Evolutionary conservation across 768 basidiomycete genomes (phyloP).

Genomic region (Mrakia hoshinonis): DNA sequence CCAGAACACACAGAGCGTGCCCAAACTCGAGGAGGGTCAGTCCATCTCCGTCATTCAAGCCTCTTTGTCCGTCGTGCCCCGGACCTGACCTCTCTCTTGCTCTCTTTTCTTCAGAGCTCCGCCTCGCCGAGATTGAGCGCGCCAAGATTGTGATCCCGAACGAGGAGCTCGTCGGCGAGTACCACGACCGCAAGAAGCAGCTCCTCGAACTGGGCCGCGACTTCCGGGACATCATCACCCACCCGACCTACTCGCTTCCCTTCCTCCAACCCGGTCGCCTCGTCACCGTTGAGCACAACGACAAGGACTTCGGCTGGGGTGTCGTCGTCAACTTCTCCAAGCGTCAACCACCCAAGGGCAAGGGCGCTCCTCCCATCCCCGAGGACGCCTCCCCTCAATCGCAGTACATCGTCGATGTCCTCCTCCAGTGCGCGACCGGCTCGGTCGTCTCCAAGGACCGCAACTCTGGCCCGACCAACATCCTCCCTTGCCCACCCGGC

Average conservation of each 20-base stretch:
- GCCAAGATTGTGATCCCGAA: conserved; percentile 65
- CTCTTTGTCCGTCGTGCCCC: background rate
- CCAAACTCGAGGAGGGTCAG: conserved; percentile 70
- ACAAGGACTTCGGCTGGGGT: conserved; percentile 93
- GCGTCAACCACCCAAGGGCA: conserved; percentile 62
- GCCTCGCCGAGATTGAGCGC: conserved; percentile 60
- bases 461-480: conserved; percentile 50
- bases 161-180: conserved; percentile 73
- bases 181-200: conserved; percentile 88
- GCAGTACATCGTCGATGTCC: conserved; percentile 86
- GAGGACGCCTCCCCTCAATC: conserved; percentile 71
- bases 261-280: conserved; percentile 87
- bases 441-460: conserved; percentile 52
- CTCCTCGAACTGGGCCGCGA: conserved; percentile 80
- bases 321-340: conserved; percentile 87
- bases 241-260: conserved; percentile 87
- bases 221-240: conserved; percentile 84
- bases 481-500: conserved; percentile 63
- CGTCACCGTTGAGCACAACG: conserved; percentile 79
- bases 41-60: conserved; percentile 19
- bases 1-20: conserved; percentile 87
- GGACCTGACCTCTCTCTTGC: background rate
- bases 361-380: conserved; percentile 48
- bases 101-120: conserved; percentile 52
- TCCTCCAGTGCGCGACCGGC: conserved; percentile 67